Conservation (phyloP, 306 rosid species). For the Geum urbanum region DNA sequence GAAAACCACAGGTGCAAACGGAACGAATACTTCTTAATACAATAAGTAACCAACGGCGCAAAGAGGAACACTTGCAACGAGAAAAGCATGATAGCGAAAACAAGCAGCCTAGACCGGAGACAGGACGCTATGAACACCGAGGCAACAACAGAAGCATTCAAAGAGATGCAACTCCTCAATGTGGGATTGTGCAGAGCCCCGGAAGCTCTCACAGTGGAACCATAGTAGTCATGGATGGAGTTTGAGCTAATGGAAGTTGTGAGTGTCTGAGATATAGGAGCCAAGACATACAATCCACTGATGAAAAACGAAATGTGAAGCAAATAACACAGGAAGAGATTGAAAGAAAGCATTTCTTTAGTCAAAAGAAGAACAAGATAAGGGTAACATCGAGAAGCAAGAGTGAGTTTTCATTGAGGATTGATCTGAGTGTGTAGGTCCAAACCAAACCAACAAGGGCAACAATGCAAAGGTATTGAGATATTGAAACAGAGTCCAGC, state of each 20-base stretch:
- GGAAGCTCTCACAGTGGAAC: slow-evolving; percentile 62
- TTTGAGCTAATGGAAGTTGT: slow-evolving; percentile 86
- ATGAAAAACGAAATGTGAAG: slow-evolving; percentile 72
- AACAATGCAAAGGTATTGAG: slow-evolving; percentile 83
- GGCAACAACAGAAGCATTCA: slow-evolving; percentile 86
- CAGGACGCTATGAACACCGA: slow-evolving; percentile 83
- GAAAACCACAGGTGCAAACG: slow-evolving; percentile 70
- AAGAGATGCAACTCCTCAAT: slow-evolving; percentile 71
- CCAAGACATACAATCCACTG: slow-evolving; percentile 68
- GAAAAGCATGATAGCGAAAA: slow-evolving; percentile 79
- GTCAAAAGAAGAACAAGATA: slow-evolving; percentile 61
- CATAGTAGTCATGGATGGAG: slow-evolving; percentile 81
- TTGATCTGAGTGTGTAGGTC: slow-evolving; percentile 65
- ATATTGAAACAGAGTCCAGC: slow-evolving; percentile 74
- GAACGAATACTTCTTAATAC: slow-evolving; percentile 70
- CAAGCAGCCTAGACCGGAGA: slow-evolving; percentile 75
- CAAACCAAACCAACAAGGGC: slow-evolving; percentile 89
- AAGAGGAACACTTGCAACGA: slow-evolving; percentile 87
- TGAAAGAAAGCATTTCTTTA: slow-evolving; percentile 71
- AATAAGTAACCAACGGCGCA: slow-evolving; percentile 77
- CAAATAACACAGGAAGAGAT: slow-evolving; percentile 56
- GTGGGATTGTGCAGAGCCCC: slow-evolving; percentile 64
- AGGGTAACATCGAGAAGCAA: slow-evolving; percentile 61
- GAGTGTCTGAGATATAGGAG: slow-evolving; percentile 86
- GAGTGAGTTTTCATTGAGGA: slow-evolving; percentile 66